Conservation (phyloP, 306 rosid genomes). For the Quillaja saponaria region DNA sequence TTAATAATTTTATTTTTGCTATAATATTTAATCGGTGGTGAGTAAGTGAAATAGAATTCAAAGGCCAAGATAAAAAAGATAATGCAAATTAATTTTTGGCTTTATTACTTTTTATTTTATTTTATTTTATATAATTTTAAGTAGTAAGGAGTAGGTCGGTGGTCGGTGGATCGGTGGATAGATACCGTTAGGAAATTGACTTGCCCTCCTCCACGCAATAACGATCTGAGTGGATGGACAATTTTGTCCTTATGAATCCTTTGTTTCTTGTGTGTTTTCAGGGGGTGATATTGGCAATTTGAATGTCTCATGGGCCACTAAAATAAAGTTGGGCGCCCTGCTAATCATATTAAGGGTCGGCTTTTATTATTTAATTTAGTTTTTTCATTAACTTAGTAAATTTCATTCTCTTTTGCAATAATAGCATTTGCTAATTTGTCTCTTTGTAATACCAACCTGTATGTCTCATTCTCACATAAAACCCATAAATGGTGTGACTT, state of each 20-base stretch:
- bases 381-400: conserved; percentile 21
- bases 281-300: conserved; percentile 28
- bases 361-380: conserved; percentile 18
- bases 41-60: conserved; percentile 41
- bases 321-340: conserved; percentile 23
- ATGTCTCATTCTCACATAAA: too few relatives aligned
- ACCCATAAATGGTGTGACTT: too few relatives aligned
- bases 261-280: not conserved
- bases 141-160: conserved; percentile 64
- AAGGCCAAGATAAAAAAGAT: conserved; percentile 18
- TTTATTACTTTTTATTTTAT: conserved; percentile 17
- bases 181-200: conserved; percentile 82
- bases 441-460: not conserved
- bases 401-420: not conserved
- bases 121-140: conserved; percentile 36
- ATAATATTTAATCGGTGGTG: conserved; percentile 32
- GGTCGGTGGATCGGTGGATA: conserved; percentile 86
- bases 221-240: conserved; percentile 37
- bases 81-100: not conserved
- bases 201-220: conserved; percentile 61
- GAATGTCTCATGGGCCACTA: conserved; percentile 26
- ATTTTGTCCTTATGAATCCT: conserved; percentile 32
- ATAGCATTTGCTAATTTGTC: conserved; percentile 8
- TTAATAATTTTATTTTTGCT: conserved; percentile 8
- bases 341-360: conserved; percentile 41